Evolutionary conservation across 176 grass and related monocot species (phyloP), one percentile per base, ranked within the genome.

Genomic region (Raddia distichophylla): DNA sequence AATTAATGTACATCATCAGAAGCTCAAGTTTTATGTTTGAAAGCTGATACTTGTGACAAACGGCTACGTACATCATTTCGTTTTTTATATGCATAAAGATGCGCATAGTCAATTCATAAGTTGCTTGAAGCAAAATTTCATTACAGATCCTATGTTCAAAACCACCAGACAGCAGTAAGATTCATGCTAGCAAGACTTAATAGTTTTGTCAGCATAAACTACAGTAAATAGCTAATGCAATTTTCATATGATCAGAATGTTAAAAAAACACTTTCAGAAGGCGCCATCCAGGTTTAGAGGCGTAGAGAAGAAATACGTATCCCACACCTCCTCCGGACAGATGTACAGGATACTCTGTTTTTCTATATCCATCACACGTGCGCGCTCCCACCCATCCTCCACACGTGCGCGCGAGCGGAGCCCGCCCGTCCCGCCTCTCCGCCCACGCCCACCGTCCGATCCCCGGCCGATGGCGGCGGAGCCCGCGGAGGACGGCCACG

Each of bases 381-480:
- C 67, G 51, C 32, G 37, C 67, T 18, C 60, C 33, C 15, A 37
- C 37, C 82, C 72, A 48, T 72, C 78, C 83, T 16, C 73, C 86
- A 83, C 86, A 88, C 80, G 83, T 85, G 87, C 33, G 83, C 73
- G 80, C 87, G 44, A 63, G 65, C 68, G 17, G 55, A 69, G 49
- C 51, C 32, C 50, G 49, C 51, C 32, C 50, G 47, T 52, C 19
- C 60, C 42, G 32, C 5, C 33, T 51, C 40, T 55, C 22, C 58
- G 40, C 60, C 33, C 89, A 73, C 88, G 65, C 63, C 43, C 67
- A 74, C 89, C 85, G 89, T 84, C 85, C 89, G 58, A 71, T 70
- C 69, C 69, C 74, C 69, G 58, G 45, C 90, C 74, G 68, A 85
- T 88, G 86, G 75, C 90, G 34, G 73, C 77, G 72, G 81, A 84